Base-by-base conservation (phyloP, 2,329 filamentous ascomycete genomes). In the Trichoderma sp. region DNA sequence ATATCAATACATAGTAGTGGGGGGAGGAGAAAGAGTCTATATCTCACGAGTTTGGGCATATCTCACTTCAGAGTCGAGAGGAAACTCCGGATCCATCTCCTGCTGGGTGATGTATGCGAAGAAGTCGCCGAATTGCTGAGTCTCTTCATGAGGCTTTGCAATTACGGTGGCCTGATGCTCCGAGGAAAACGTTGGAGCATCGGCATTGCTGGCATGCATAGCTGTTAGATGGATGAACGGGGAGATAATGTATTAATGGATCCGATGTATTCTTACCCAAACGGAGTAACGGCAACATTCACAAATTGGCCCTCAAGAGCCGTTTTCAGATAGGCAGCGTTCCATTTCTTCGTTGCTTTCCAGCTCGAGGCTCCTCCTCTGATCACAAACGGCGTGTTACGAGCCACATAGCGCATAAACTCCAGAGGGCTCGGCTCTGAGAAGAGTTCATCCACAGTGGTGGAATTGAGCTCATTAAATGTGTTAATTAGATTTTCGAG, bases 231-330 rank as follows among this genome's bases (percentile, higher is more conserved):
- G 26, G 6, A 21, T 30, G 3, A 30, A 30, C 8, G 21, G 61
- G 32, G n/a, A 11, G 3, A 34, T 34, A 2, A 14, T 18, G 21
- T 2, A 34, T 32, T 4, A 7, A 43, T 43, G 39, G 7, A 43
- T n/a, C 39, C 6, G 12, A 51, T 53, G n/a, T 24, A 6, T 15
- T 39, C 84, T 75, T 82, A 91, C 87, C 92, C 92, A 58, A 83
- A 79, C 1, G 92, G 92, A n/a, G 93, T 96, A 39, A 94, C 86
- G 26, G 93, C 92, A 71, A 95, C 92, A 75, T 93, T 93, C 66
- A 96, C 91, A 1, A 80, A 80, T 68, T 88, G 84, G 4, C 85
- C 85, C 6, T 80, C 81, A 76, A 96, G 85, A 0, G 83, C 81
- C 3, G 84, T 75, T 34, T 83, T 84, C 4, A 96, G 83, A 76